Percentiles rank a stretch among this genome's conserved stretches.
Conservation (phyloP, 495 filamentous ascomycete species). For the Lichenothelia convexa region DNA sequence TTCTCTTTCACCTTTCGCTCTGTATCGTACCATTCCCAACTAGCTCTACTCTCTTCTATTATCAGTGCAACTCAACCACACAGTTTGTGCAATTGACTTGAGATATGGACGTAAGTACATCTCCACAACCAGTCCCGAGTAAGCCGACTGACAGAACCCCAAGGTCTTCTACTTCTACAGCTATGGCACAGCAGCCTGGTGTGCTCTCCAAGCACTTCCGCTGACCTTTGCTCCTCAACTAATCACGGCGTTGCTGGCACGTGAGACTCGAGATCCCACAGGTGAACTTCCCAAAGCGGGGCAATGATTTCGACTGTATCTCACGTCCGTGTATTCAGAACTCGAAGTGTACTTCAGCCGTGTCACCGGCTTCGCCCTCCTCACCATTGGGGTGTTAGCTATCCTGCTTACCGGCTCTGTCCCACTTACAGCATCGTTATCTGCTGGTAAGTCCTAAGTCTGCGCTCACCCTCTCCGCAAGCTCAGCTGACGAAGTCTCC, state of each 20-base stretch:
- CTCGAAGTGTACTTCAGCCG: constrained; percentile 64
- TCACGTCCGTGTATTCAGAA: constrained; percentile 16
- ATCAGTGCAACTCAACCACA: too few relatives aligned
- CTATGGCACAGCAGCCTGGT: constrained; percentile 22
- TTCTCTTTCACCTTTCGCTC: too few relatives aligned
- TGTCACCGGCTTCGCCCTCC: constrained; percentile 42
- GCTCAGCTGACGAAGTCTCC: constrained; percentile 11
- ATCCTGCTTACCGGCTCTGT: constrained; percentile 57
- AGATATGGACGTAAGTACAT: neutral
- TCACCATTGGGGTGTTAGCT: constrained; percentile 45
- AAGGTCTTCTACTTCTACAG: constrained; percentile 50
- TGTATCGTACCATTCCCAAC: too few relatives aligned
- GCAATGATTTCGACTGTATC: neutral
- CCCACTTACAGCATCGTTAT: constrained; percentile 38
- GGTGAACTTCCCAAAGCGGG: neutral
- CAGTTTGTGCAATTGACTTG: too few relatives aligned
- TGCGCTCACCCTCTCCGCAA: too few relatives aligned
- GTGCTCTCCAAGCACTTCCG: constrained; percentile 11
- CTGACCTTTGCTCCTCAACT: constrained; percentile 10
- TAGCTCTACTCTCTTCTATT: too few relatives aligned
- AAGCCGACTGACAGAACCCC: neutral
- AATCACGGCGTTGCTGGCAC: constrained; percentile 8
- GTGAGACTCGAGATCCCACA: constrained; percentile 5
- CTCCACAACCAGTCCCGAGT: neutral
- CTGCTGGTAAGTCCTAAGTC: too few relatives aligned